Evolutionary conservation across 306 rosid species (phyloP), one percentile per base, ranked within the genome.

Genomic region (barrel medic (Medicago truncatula)): DNA sequence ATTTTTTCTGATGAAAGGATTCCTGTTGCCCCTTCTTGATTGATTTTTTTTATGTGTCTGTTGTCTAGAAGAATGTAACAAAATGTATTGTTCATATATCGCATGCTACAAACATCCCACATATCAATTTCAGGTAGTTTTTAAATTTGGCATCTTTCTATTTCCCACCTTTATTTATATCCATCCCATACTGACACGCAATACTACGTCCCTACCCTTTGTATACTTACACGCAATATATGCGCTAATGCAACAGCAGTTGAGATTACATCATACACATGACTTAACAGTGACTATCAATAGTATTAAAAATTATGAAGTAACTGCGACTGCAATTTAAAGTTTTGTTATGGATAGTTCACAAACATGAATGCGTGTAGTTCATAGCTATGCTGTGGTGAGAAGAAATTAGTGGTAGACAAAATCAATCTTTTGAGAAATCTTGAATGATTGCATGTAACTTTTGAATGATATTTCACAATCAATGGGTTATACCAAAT

Each of bases 1-100:
- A 83, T 68, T 82, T 77, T 89, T 63, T 87, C 89, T 70, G 81
- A 86, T 70, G 96, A 86, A 78, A 82, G 86, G 87, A 88, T 91
- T 83, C 89, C 88, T 15, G 76, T 84, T 78, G 93, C 80, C 75
- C 98, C 94, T 82, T 91, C 94, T 85, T 93, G 96, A 93, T 84
- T 93, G 91, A 93, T 88, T 71, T 76, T 44, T 46, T 52, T 7
- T 5, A n/a, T 0, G 67, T 77, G 73, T 15, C 80, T 80, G 8
- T 71, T 21, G 61, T 81, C 87, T 84, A 69, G 84, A 76, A 77
- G 60, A 75, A 78, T 86, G 86, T 85, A 80, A 46, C 69, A 61
- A 40, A 40, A 59, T 20, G 17, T 76, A 41, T 63, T 70, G 80
- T 54, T 63, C 57, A 47, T 70, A 77, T 60, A 67, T 78, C 64